Base-by-base conservation (phyloP, 257 asterid genomes). In the Solanum lycopersicoides region DNA sequence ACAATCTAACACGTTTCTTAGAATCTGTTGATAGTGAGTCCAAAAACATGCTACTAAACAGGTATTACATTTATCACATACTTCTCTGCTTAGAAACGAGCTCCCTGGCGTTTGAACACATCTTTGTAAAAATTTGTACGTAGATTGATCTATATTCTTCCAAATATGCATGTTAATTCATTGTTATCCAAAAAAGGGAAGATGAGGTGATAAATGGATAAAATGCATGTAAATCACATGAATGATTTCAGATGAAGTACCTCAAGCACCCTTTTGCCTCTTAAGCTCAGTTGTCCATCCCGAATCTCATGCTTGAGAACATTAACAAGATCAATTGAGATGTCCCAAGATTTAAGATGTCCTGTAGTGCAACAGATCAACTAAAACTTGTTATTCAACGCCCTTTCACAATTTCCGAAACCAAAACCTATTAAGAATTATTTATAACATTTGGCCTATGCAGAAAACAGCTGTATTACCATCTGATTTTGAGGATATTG, bases 261-360 rank as follows among this genome's bases (percentile, higher is more conserved):
- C 92, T 90, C 90, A 86, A 90, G 86, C 28, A 90, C 89, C 76
- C 88, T 86, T 88, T 90, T 90, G 75, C 92, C 92, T 59, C 92
- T 88, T 59, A 90, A 90, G 56, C 90, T 90, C 88, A 90, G 85
- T 42, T 86, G 90, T 42, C 92, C 92, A 86, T 90, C 92, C 44
- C 90, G 90, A 88, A 90, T 90, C 83, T 90, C 92, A 88, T 90
- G 89, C 79, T 90, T 90, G 85, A 90, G 92, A 83, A 90, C 90
- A 84, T 88, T 90, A 42, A 90, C 90, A 74, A 90, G 90, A 86
- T 90, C 92, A 83, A 88, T 84, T 75, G 92, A 86, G 72, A 88
- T 88, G 76, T 88, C 92, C 90, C 90, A 86, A 41, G 87, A 88
- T 82, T 90, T 90, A 39, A 86, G 72, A 84, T 32, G 86, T 21